These are phyloP conservation scores for Aurifilum marmelostoma DNA, from an alignment of 2,329 filamentous ascomycete genomes.

Conservation along the genomic window DNA sequence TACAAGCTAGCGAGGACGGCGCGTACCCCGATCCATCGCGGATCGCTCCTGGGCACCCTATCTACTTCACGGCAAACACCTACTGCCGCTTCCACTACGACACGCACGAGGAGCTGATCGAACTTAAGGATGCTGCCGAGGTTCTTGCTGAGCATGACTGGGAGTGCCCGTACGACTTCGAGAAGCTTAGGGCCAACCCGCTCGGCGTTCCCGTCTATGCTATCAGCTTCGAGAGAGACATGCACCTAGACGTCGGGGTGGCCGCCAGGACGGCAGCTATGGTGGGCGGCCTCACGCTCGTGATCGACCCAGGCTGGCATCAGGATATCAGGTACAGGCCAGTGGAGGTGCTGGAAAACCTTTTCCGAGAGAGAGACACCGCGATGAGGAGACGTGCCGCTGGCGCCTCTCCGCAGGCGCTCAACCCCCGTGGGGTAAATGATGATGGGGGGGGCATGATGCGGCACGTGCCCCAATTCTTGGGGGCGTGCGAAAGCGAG, in stretches of 20 bases:
- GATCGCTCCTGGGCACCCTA: conserved; percentile 39
- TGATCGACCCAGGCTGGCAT: conserved; percentile 16
- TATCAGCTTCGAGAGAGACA: conserved; percentile 12
- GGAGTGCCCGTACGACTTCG: conserved; percentile 20
- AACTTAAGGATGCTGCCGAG: conserved; percentile 59
- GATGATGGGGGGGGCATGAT: background rate
- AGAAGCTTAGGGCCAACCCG: conserved; percentile 11
- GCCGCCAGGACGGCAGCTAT: background rate
- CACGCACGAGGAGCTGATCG: conserved; percentile 61
- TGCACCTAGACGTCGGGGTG: conserved; percentile 14
- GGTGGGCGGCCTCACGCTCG: conserved; percentile 15
- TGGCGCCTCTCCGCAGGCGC: background rate
- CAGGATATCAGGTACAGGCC: conserved; percentile 18
- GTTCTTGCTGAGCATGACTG: conserved; percentile 42
- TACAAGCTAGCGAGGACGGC: conserved; percentile 37
- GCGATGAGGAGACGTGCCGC: background rate
- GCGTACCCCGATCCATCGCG: conserved; percentile 31
- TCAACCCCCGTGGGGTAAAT: background rate
- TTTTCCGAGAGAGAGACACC: background rate
- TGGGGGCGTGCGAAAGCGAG: background rate
- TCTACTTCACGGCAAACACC: conserved; percentile 75
- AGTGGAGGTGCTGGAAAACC: conserved; percentile 8
- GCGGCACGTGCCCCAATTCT: too few species aligned
- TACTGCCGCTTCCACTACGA: conserved; percentile 69
- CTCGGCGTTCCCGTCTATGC: conserved; percentile 16